Conservation (phyloP, 192 early-diverging fungal species). For the Podila minutissima region DNA sequence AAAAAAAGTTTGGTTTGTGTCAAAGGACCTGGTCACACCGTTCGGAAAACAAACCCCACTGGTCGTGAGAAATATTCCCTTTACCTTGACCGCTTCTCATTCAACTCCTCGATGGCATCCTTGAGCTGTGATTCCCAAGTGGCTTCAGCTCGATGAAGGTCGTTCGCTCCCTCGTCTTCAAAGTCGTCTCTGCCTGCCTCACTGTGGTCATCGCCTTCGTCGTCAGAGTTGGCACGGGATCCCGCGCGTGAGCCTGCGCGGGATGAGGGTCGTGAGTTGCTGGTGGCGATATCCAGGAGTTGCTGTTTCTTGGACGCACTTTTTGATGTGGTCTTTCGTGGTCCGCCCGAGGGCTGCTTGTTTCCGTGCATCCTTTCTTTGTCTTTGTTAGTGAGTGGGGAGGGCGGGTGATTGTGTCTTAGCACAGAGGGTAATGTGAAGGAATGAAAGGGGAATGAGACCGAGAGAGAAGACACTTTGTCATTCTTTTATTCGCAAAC, state of each 20-base stretch:
- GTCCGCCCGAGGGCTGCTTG: constrained; percentile 28
- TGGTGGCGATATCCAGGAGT: constrained; percentile 10
- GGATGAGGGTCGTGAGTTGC: constrained; percentile 25
- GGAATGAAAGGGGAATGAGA: too few relatives aligned
- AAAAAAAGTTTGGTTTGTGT: too few relatives aligned
- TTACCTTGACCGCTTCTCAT: constrained; percentile 65
- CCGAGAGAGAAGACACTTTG: too few relatives aligned
- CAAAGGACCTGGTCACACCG: too few relatives aligned
- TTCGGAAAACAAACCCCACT: too few relatives aligned
- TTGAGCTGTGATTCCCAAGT: constrained; percentile 58
- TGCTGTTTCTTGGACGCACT: constrained; percentile 40
- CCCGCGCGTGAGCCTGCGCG: constrained; percentile 23
- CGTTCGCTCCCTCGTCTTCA: constrained; percentile 22
- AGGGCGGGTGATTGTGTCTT: background rate
- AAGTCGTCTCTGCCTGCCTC: constrained; percentile 10
- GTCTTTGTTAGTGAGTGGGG: background rate
- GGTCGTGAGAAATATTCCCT: background rate
- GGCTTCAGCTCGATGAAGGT: constrained; percentile 9
- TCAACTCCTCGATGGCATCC: constrained; percentile 60
- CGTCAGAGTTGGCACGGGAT: constrained; percentile 40
- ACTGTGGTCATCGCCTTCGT: constrained; percentile 35
- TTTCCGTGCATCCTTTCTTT: constrained; percentile 12
- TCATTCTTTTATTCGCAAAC: too few relatives aligned
- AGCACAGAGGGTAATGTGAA: background rate
- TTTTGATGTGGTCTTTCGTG: constrained; percentile 11